Evolutionary conservation across 2,329 filamentous ascomycete species (phyloP).

Genomic region (Pestalotiopsis sp.): DNA sequence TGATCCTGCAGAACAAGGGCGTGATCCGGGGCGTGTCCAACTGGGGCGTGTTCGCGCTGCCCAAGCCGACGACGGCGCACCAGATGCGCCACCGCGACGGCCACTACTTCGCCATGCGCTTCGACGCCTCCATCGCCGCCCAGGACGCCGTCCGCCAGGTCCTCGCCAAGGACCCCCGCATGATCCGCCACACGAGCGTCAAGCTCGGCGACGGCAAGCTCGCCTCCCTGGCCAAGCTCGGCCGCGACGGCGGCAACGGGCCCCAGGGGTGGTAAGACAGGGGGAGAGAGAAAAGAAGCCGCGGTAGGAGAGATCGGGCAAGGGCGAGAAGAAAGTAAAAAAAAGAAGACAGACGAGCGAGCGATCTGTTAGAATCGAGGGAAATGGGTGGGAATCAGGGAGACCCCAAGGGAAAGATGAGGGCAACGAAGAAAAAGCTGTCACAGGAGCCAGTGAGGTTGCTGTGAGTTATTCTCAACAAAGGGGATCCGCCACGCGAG

Average conservation of each 20-base stretch:
- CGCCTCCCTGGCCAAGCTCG: slow-evolving; percentile 51
- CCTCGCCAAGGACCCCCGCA: slow-evolving; percentile 81
- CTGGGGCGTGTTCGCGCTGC: slow-evolving; percentile 91
- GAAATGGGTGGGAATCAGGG: too few species aligned
- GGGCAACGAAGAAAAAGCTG: too few species aligned
- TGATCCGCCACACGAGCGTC: slow-evolving; percentile 85
- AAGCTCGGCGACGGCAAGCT: slow-evolving; percentile 74
- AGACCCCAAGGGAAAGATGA: too few species aligned
- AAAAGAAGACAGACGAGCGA: neutral
- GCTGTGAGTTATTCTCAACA: too few species aligned
- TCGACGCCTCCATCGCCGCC: slow-evolving; percentile 74
- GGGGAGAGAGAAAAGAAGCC: neutral
- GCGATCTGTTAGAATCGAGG: too few species aligned
- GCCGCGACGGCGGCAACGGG: slow-evolving; percentile 27
- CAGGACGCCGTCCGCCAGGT: slow-evolving; percentile 77
- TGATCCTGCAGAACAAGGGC: slow-evolving; percentile 81
- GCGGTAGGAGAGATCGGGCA: neutral
- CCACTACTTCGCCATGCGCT: slow-evolving; percentile 98
- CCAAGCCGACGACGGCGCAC: slow-evolving; percentile 75
- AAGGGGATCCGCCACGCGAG: too few species aligned
- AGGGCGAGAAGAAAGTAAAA: neutral
- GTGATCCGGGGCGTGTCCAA: slow-evolving; percentile 92
- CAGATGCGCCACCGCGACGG: slow-evolving; percentile 82
- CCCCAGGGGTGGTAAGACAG: slow-evolving; percentile 3
- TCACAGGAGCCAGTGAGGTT: too few species aligned